Percentiles rank a stretch among this genome's conserved stretches.
Conservation (phyloP, 2,329 filamentous ascomycete genomes). For the Cladosporium sp. region DNA sequence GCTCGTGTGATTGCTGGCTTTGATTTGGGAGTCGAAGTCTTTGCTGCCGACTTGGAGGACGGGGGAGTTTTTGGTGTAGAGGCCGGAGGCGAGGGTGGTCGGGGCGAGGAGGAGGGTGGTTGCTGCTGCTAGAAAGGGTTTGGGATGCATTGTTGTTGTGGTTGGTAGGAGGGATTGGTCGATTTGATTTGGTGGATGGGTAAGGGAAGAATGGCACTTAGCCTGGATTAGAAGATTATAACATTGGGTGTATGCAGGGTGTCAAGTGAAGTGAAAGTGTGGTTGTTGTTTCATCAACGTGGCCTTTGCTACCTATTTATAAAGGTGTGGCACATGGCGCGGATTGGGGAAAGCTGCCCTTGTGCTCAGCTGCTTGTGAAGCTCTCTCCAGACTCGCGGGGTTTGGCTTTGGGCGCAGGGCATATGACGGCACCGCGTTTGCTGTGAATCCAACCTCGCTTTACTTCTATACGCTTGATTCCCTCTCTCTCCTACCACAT, state of each 20-base stretch:
- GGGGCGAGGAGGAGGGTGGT: conserved; percentile 62
- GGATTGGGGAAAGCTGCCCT: too few species aligned
- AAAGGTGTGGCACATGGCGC: neutral
- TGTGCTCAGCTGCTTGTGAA: too few species aligned
- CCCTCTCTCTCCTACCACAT: too few species aligned
- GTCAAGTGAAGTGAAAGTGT: neutral
- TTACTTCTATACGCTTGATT: too few species aligned
- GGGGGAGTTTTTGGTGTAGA: conserved; percentile 83
- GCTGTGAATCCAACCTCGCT: too few species aligned
- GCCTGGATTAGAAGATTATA: neutral
- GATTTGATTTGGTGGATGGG: neutral
- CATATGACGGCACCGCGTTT: too few species aligned
- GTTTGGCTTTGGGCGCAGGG: too few species aligned
- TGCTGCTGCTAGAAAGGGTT: conserved; percentile 44
- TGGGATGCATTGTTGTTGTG: conserved; percentile 10
- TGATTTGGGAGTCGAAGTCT: conserved; percentile 76
- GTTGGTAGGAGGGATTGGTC: neutral
- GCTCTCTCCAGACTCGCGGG: too few species aligned
- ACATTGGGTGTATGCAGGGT: neutral
- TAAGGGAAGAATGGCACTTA: neutral
- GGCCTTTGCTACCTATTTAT: conserved; percentile 5
- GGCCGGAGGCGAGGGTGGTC: conserved; percentile 60
- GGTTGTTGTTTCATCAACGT: conserved; percentile 2
- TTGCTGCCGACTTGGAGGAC: conserved; percentile 77
- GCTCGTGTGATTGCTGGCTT: conserved; percentile 76